phyloP scores from a whole-genome alignment of 176 grass and related monocot species.

The Urochloa ruziziensis region DNA sequence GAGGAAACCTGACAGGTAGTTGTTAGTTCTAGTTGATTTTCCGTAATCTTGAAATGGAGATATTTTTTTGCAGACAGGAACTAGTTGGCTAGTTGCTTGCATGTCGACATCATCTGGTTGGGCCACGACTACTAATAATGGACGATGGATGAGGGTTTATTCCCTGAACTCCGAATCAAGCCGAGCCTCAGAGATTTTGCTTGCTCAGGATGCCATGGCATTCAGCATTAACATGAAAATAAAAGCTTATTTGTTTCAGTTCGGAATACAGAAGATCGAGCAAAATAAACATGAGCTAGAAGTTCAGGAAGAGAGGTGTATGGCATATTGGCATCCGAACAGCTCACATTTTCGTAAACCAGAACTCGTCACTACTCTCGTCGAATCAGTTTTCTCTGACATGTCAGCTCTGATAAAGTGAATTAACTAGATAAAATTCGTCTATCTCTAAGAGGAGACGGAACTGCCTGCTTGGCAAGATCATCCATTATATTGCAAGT shows the following conservation, averaged over 20 bases:
- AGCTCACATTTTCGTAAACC: neutral
- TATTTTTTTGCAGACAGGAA: slow-evolving; percentile 20
- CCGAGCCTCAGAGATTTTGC: neutral
- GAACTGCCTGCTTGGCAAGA: neutral
- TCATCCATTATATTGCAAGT: too few relatives aligned
- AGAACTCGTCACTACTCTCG: neutral
- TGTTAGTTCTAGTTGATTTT: neutral
- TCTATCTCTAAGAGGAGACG: neutral
- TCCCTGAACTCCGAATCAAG: slow-evolving; percentile 1
- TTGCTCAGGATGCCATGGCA: neutral
- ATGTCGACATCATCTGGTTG: slow-evolving; percentile 2
- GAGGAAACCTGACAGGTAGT: neutral
- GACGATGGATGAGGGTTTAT: slow-evolving; percentile 21
- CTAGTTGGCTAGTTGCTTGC: slow-evolving; percentile 12
- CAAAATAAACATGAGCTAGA: too few relatives aligned
- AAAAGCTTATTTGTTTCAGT: neutral
- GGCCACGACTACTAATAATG: neutral
- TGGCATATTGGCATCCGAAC: neutral
- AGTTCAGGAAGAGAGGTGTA: neutral
- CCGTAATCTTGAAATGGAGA: neutral
- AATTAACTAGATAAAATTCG: neutral
- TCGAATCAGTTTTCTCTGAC: too few relatives aligned
- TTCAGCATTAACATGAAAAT: neutral
- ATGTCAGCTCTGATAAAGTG: neutral
- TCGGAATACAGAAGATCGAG: neutral